Conservation (phyloP, 257 asterid genomes). For the Nicotiana tabacum region DNA sequence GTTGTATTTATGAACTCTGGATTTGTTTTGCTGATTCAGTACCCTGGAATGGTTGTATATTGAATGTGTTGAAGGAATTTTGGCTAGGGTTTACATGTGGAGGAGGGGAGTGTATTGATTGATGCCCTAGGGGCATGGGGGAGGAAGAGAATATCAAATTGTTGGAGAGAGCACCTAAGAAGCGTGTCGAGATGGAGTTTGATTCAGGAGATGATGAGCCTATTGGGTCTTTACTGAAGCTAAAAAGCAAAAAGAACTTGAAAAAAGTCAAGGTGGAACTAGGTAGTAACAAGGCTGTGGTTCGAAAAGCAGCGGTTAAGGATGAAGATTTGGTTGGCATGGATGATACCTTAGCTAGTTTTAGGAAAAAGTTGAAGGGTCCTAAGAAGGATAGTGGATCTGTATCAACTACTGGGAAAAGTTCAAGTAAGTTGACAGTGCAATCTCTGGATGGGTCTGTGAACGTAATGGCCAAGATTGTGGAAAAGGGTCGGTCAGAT, state of each 20-base stretch:
- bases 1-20: not conserved
- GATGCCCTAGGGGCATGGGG: not conserved
- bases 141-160: not conserved
- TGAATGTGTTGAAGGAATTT: conserved; percentile 1
- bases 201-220: conserved; percentile 84
- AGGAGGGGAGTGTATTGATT: not conserved
- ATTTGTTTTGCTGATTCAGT: not conserved
- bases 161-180: not conserved
- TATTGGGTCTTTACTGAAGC: conserved; percentile 66
- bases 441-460: conserved; percentile 30
- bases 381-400: conserved; percentile 58
- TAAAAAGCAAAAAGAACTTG: conserved; percentile 44
- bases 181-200: conserved; percentile 19
- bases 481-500: conserved; percentile 26
- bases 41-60: not conserved
- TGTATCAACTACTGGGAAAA: conserved; percentile 26
- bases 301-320: conserved; percentile 33
- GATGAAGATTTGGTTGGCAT: conserved; percentile 62
- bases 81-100: not conserved
- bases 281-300: conserved; percentile 37
- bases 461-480: conserved; percentile 23
- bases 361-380: conserved; percentile 76
- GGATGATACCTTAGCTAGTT: conserved; percentile 90
- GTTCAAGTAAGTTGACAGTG: conserved; percentile 24
- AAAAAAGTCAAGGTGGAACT: conserved; percentile 52